Evolutionary conservation across 345 rosid genomes (phyloP).

Genomic region (Brassica cretica): DNA sequence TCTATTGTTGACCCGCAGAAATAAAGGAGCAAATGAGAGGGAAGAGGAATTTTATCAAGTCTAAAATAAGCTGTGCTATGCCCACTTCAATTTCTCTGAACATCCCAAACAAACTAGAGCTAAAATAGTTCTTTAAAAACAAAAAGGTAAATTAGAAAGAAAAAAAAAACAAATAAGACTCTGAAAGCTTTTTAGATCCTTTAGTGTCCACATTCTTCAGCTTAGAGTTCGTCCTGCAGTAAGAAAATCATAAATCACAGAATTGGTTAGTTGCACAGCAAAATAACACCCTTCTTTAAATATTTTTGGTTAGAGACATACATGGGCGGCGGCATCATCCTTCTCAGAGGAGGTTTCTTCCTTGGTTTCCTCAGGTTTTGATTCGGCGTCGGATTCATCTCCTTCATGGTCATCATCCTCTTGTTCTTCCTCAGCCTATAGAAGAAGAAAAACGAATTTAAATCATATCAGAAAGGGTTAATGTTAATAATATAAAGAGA

Average conservation of each 20-base stretch:
- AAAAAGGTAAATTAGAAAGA: background rate
- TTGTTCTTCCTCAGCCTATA: constrained; percentile 70
- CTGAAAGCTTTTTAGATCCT: background rate
- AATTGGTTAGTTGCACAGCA: background rate
- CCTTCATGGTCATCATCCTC: constrained; percentile 51
- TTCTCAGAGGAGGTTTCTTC: constrained; percentile 29
- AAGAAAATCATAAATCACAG: background rate
- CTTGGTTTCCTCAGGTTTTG: constrained; percentile 45
- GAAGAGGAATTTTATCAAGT: background rate
- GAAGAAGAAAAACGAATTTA: background rate
- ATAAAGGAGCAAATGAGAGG: background rate
- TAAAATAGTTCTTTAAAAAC: background rate
- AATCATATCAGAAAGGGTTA: background rate
- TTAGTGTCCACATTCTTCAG: background rate
- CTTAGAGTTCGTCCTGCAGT: constrained; percentile 83
- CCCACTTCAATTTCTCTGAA: constrained; percentile 5
- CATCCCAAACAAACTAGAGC: constrained; percentile 17
- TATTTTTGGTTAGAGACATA: background rate
- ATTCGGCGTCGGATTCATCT: constrained; percentile 51
- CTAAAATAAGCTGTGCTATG: constrained; percentile 12
- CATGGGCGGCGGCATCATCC: constrained; percentile 47
- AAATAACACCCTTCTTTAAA: background rate
- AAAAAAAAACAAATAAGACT: background rate
- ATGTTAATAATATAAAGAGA: background rate
- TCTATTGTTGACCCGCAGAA: background rate